phyloP scores from a whole-genome alignment of 495 filamentous ascomycete species.

The Hyaloscypha bicolor region DNA sequence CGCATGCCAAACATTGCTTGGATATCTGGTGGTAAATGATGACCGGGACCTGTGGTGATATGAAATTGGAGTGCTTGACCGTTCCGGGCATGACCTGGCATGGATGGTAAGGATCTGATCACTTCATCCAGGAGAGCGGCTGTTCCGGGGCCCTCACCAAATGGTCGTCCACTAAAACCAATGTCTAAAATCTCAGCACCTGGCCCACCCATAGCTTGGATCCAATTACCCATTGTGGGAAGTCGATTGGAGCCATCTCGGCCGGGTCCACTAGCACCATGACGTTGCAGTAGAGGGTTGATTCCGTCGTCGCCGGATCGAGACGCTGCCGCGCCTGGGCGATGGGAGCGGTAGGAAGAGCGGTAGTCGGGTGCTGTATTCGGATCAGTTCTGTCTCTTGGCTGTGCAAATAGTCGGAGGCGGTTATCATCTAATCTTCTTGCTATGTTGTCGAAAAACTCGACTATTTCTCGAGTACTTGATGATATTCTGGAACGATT shows the following conservation, averaged over 20 bases:
- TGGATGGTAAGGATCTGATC: slow-evolving; percentile 30
- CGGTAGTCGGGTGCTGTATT: slow-evolving; percentile 32
- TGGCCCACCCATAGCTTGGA: slow-evolving; percentile 29
- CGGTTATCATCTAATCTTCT: neutral
- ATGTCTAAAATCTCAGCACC: slow-evolving; percentile 53
- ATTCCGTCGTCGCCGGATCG: slow-evolving; percentile 72
- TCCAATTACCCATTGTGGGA: slow-evolving; percentile 15
- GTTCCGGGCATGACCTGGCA: slow-evolving; percentile 52
- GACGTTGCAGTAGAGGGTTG: slow-evolving; percentile 70
- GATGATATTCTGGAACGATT: neutral
- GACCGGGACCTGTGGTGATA: slow-evolving; percentile 24
- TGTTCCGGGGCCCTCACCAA: slow-evolving; percentile 39
- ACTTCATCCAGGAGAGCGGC: slow-evolving; percentile 27
- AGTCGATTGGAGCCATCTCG: slow-evolving; percentile 43
- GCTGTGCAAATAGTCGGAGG: neutral
- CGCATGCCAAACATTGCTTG: slow-evolving; percentile 61
- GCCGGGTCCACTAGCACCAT: slow-evolving; percentile 31
- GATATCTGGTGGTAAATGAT: slow-evolving; percentile 51
- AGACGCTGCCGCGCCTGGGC: slow-evolving; percentile 32
- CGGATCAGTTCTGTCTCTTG: slow-evolving; percentile 33
- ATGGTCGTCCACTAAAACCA: slow-evolving; percentile 49
- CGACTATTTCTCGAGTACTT: neutral
- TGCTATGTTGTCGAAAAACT: neutral
- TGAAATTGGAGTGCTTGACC: slow-evolving; percentile 51
- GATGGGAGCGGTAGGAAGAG: slow-evolving; percentile 25